Percentiles rank a stretch among this genome's conserved stretches.
Evolutionary conservation across 331 rosid species (phyloP).

Genomic region (Dryas integrifolia): DNA sequence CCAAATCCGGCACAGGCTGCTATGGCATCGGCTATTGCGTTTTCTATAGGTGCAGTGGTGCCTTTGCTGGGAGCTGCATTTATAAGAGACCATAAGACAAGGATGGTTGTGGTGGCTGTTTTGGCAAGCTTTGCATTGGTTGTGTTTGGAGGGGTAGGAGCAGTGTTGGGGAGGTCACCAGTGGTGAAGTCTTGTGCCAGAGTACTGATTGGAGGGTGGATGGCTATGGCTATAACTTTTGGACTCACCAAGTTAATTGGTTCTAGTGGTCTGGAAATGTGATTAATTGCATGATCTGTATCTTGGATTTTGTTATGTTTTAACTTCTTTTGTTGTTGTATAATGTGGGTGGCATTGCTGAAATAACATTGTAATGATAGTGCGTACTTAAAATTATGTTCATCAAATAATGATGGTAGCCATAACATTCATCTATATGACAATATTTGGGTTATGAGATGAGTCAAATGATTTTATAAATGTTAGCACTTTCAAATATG

Average conservation of each 20-base stretch:
- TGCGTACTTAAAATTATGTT: neutral
- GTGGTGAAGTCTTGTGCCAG: constrained; percentile 39
- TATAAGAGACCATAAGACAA: constrained; percentile 28
- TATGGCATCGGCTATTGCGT: constrained; percentile 54
- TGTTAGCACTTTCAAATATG: no score
- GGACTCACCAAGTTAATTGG: constrained; percentile 58
- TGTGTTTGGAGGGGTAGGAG: constrained; percentile 61
- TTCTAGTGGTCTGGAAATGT: constrained; percentile 31
- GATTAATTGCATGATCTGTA: neutral
- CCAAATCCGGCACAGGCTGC: constrained; percentile 61
- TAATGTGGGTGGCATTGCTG: neutral
- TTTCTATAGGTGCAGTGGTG: constrained; percentile 48
- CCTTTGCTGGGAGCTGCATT: constrained; percentile 57
- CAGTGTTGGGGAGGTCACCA: constrained; percentile 51
- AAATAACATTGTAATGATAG: no score
- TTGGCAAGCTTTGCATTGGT: constrained; percentile 48
- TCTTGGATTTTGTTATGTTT: no score
- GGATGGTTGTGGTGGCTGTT: constrained; percentile 36
- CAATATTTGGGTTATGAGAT: neutral
- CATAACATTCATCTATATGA: neutral
- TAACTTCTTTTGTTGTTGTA: neutral
- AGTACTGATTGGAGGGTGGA: constrained; percentile 68
- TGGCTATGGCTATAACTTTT: constrained; percentile 75
- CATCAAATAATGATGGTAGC: neutral
- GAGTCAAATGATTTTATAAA: no score